Evolutionary conservation across 805 yeast species (phyloP), one percentile per base, ranked within the genome.

Genomic region (Pichia phayaonensis): DNA sequence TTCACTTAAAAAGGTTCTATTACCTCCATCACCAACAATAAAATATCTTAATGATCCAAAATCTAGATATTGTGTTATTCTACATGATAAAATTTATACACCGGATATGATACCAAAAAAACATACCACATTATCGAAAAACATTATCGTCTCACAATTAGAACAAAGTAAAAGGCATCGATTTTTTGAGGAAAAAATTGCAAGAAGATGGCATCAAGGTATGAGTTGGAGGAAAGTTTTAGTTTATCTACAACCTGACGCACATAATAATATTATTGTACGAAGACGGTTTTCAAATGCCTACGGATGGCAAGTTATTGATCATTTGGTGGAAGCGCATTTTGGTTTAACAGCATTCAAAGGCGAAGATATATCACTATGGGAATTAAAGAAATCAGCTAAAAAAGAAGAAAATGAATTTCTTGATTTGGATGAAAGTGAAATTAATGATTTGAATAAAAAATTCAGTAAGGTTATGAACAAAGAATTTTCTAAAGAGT

Each of bases 281-380:
- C 72, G 99, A 55, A 74, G 99, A 57, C 70, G 87, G 54, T 94
- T 87, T 71, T 84, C 95, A 7, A 92, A 92, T 67, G 94, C 97
- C 0, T 90, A 84, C 67, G 99, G 99, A 2, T 89, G 97, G 94
- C 88, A 86, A 1, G 96, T 89, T 0, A 74, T 92, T n/a, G 84
- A 83, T 42, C 96, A 92, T 65, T 60, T 90, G 56, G 86, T 85
- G 1, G 72, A 77, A 16, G 76, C 79, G 49, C 94, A 86, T 68
- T 86, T 86, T 63, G 58, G 63, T 2, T 47, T 44, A 11, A 42
- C 46, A 26, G 54, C 61, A 4, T 51, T 55, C 23, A 54, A 53
- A 15, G 66, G 60, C 5, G 61, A 61, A 29, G 68, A 64, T 48
- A 22, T 52, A 4, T 39, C 49, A 8, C 54, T 54, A 13, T 62